Evolutionary conservation across 2,329 filamentous ascomycete species (phyloP).

Genomic region (Exserohilum rostratum): DNA sequence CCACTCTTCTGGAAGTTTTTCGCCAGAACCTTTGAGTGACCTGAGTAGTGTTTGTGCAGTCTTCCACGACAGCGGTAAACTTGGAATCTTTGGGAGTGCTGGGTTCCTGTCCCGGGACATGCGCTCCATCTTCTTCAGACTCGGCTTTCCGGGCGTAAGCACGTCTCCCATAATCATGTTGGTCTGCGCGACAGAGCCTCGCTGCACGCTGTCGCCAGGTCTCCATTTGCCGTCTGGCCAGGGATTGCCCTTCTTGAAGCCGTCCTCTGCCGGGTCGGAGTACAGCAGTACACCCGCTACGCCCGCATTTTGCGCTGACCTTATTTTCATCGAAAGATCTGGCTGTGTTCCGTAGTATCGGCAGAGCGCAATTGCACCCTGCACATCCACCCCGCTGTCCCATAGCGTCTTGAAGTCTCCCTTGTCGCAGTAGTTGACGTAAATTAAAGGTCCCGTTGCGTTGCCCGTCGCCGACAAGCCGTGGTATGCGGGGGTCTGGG

Average conservation of each 20-base stretch:
- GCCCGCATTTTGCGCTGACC: constrained; percentile 84
- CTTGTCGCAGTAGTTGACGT: constrained; percentile 87
- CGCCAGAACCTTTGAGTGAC: constrained; percentile 75
- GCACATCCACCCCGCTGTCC: constrained; percentile 73
- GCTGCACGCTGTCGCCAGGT: constrained; percentile 81
- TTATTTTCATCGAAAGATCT: constrained; percentile 81
- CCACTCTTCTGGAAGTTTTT: constrained; percentile 73
- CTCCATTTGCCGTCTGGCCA: constrained; percentile 81
- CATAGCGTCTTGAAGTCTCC: constrained; percentile 79
- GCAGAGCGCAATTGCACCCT: constrained; percentile 83
- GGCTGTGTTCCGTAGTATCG: constrained; percentile 76
- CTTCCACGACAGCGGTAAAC: constrained; percentile 85
- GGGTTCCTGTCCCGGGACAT: constrained; percentile 72
- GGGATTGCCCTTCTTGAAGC: constrained; percentile 72
- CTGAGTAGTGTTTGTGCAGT: constrained; percentile 83
- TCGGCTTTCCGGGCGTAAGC: constrained; percentile 87
- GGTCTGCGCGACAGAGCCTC: constrained; percentile 79
- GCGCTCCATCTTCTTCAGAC: constrained; percentile 68
- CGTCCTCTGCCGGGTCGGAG: constrained; percentile 85
- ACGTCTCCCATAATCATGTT: constrained; percentile 88
- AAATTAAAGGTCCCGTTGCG: constrained; percentile 84
- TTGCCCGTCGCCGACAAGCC: constrained; percentile 87
- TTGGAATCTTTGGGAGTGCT: constrained; percentile 82
- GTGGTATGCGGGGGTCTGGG: constrained; percentile 81
- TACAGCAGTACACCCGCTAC: constrained; percentile 90